A percentile compares a stretch with the other conserved stretches of the same genome.
These are phyloP conservation scores for Pythium aristosporum DNA, from an alignment of 352 stramenopile species.

Conservation along the genomic window DNA sequence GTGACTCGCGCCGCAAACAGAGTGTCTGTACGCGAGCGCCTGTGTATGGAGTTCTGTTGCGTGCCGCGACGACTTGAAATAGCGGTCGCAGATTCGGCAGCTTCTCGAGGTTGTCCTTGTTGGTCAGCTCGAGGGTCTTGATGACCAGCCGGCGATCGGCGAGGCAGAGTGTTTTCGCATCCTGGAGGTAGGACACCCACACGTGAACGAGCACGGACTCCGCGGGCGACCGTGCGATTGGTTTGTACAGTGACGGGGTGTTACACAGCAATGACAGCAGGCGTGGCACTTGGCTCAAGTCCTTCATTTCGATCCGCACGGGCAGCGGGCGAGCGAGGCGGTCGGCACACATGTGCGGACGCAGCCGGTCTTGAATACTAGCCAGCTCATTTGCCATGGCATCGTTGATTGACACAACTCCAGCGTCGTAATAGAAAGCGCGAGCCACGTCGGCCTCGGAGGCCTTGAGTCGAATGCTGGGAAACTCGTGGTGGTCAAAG, in stretches of 20 bases:
- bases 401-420: background rate
- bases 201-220: background rate
- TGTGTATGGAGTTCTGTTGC: background rate
- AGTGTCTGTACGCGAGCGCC: background rate
- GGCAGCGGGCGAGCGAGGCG: background rate
- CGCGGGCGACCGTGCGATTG: background rate
- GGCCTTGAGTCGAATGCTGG: background rate
- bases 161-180: background rate
- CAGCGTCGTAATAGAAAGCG: background rate
- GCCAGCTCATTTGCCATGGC: background rate
- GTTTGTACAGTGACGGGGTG: background rate
- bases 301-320: background rate
- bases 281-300: background rate
- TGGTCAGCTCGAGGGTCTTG: background rate
- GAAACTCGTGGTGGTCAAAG: slow-evolving; percentile 3
- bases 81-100: background rate
- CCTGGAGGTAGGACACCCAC: background rate
- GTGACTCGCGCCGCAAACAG: background rate
- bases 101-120: background rate
- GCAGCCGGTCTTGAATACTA: background rate
- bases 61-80: background rate
- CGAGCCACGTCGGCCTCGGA: background rate
- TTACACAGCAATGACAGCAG: background rate
- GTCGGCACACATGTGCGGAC: background rate
- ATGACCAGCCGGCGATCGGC: background rate